Evolutionary conservation across 2,329 filamentous ascomycete genomes (phyloP).

Genomic region (Thelonectria blattea): DNA sequence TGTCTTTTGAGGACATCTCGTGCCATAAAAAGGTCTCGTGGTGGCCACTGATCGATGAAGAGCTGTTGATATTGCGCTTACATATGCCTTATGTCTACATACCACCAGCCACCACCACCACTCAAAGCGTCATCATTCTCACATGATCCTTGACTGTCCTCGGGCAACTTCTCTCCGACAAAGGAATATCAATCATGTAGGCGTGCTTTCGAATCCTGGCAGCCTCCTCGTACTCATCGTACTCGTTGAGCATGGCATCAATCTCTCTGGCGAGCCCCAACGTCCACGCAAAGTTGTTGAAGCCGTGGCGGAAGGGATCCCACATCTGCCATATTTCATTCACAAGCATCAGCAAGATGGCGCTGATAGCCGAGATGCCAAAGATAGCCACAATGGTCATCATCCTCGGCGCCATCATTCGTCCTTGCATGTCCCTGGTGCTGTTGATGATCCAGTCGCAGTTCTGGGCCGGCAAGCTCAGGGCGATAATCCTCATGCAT

Average conservation of each 20-base stretch:
- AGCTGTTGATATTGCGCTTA: background rate
- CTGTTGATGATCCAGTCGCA: constrained; percentile 28
- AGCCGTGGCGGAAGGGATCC: constrained; percentile 32
- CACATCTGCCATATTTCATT: constrained; percentile 36
- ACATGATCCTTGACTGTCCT: background rate
- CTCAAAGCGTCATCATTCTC: constrained; percentile 1
- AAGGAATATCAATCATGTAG: background rate
- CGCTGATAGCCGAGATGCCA: constrained; percentile 14
- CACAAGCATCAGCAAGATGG: constrained; percentile 27
- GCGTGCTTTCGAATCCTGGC: constrained; percentile 7
- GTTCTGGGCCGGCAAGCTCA: constrained; percentile 25
- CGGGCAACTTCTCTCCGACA: background rate
- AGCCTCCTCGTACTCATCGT: constrained; percentile 29
- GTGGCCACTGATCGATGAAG: background rate
- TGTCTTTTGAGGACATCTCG: background rate
- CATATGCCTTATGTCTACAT: background rate
- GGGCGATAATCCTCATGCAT: constrained; percentile 15
- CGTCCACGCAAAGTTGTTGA: constrained; percentile 37
- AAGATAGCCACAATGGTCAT: constrained; percentile 9
- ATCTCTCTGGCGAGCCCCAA: constrained; percentile 39
- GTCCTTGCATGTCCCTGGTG: background rate
- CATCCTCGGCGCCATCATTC: constrained; percentile 3
- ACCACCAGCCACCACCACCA: background rate
- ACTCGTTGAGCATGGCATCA: constrained; percentile 39
- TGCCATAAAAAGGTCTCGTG: background rate